Conservation (phyloP, 1,284 basidiomycete genomes). For the Naganishia albida region DNA sequence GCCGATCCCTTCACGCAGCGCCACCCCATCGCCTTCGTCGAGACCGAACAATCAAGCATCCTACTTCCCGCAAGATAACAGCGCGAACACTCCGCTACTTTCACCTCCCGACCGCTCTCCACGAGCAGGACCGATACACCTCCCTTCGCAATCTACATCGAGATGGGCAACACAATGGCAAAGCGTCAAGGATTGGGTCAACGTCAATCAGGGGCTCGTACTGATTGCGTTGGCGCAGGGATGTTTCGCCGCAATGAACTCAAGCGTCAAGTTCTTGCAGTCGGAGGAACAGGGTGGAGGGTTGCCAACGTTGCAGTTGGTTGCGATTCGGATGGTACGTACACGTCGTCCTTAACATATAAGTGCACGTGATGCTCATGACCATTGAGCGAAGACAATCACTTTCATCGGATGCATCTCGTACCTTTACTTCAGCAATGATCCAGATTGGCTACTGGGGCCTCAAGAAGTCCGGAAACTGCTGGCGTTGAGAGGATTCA, state of each 20-base stretch:
- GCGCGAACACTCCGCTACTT: background rate
- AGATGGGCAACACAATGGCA: background rate
- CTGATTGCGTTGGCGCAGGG: slow-evolving; percentile 63
- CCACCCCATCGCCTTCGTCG: background rate
- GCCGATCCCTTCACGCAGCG: slow-evolving; percentile 8
- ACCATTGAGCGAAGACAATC: slow-evolving; percentile 48
- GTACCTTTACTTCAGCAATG: slow-evolving; percentile 59
- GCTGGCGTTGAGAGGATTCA: slow-evolving; percentile 63
- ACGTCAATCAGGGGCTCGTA: slow-evolving; percentile 63
- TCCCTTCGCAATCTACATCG: background rate
- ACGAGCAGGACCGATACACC: slow-evolving; percentile 1
- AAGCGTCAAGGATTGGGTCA: slow-evolving; percentile 24
- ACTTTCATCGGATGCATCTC: slow-evolving; percentile 57
- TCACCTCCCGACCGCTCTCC: background rate
- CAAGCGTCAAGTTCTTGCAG: slow-evolving; percentile 29
- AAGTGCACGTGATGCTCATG: slow-evolving; percentile 40
- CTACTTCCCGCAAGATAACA: slow-evolving; percentile 17
- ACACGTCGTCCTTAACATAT: no score
- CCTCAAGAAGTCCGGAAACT: slow-evolving; percentile 66
- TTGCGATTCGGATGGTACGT: slow-evolving; percentile 60
- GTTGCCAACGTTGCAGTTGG: slow-evolving; percentile 50
- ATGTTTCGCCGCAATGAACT: slow-evolving; percentile 58
- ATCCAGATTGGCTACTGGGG: slow-evolving; percentile 67
- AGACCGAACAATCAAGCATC: background rate
- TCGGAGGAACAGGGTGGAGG: slow-evolving; percentile 27